Evolutionary conservation across 441 rosid genomes (phyloP).

Genomic region (Erodium moschatum): DNA sequence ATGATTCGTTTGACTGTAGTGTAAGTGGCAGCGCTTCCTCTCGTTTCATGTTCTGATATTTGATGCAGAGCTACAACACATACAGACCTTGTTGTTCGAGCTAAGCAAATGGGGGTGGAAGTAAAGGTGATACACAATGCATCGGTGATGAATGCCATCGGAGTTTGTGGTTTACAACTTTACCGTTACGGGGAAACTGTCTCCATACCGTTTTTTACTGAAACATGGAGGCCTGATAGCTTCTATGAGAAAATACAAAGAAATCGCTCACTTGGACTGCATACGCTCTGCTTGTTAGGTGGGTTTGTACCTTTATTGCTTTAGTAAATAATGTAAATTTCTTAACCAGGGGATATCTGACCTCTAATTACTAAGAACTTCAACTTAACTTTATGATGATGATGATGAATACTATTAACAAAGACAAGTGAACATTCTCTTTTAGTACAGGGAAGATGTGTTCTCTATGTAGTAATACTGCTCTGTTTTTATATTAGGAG

Average conservation of each 20-base stretch:
- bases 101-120: conserved; percentile 54
- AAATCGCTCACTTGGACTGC: conserved; percentile 64
- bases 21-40: neutral
- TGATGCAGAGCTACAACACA: conserved; percentile 79
- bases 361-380: too few species aligned
- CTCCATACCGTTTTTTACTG: conserved; percentile 76
- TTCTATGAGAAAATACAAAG: conserved; percentile 69
- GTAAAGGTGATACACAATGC: conserved; percentile 84
- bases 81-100: conserved; percentile 81
- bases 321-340: too few species aligned
- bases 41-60: conserved; percentile 13
- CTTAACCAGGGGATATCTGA: too few species aligned
- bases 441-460: too few species aligned
- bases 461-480: too few species aligned
- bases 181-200: conserved; percentile 89
- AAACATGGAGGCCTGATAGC: conserved; percentile 88
- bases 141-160: conserved; percentile 88
- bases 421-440: too few species aligned
- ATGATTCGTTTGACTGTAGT: neutral
- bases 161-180: conserved; percentile 82
- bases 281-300: conserved; percentile 84
- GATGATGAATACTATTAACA: too few species aligned
- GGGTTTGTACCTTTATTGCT: conserved; percentile 13
- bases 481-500: too few species aligned
- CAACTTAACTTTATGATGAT: too few species aligned